phyloP scores from a whole-genome alignment of 768 basidiomycete genomes.

The Boletus rubroflammeus region DNA sequence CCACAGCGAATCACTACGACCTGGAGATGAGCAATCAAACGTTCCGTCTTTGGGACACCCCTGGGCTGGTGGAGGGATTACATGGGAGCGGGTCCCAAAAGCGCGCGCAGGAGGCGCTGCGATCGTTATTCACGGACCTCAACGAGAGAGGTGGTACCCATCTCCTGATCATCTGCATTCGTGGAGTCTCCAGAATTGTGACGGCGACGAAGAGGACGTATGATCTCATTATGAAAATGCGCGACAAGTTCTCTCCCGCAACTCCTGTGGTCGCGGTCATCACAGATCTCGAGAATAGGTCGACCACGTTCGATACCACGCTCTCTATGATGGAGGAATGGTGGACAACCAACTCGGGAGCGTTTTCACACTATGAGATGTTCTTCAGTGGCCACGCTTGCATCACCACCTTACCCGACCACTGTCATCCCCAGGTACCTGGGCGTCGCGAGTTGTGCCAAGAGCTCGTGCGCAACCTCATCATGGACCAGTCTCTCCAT shows the following conservation, averaged over 20 bases:
- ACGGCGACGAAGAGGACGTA: slow-evolving; percentile 18
- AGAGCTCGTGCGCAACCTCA: slow-evolving; percentile 18
- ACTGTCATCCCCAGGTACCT: slow-evolving; percentile 18
- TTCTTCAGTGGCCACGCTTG: slow-evolving; percentile 36
- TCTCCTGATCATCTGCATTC: slow-evolving; percentile 27
- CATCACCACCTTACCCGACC: slow-evolving; percentile 32
- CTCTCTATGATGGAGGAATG: slow-evolving; percentile 37
- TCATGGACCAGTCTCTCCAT: slow-evolving; percentile 12
- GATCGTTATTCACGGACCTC: slow-evolving; percentile 20
- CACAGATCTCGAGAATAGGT: slow-evolving; percentile 30
- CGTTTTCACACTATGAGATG: slow-evolving; percentile 30
- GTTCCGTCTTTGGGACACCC: slow-evolving; percentile 31
- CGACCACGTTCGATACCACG: slow-evolving; percentile 5
- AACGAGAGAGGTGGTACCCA: slow-evolving; percentile 21
- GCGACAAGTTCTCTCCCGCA: slow-evolving; percentile 10
- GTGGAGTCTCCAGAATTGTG: slow-evolving; percentile 16
- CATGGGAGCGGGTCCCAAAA: slow-evolving; percentile 16
- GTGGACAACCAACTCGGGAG: slow-evolving; percentile 34
- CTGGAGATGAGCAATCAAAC: slow-evolving; percentile 6
- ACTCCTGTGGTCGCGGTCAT: slow-evolving; percentile 29
- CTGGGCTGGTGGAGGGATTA: slow-evolving; percentile 26
- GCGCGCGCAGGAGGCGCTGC: slow-evolving; percentile 19
- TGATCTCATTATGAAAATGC: slow-evolving; percentile 15
- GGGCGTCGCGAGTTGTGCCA: slow-evolving; percentile 21
- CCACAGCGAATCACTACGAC: slow-evolving; percentile 9